Base-by-base conservation (phyloP, 164 flowering plant genomes). In the Tetrastigma voinierianum region DNA sequence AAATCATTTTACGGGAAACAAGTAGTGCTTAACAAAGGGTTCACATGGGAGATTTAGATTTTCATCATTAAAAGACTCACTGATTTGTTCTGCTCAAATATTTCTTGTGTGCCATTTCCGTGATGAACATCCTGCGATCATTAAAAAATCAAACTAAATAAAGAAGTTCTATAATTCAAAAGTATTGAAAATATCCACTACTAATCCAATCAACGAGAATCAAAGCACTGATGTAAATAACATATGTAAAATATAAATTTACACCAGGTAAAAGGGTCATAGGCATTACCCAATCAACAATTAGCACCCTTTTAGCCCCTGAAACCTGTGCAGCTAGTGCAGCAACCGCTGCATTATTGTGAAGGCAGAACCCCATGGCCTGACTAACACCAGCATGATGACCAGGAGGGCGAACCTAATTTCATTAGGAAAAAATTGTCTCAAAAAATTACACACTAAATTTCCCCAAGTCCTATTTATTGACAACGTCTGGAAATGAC, bases 101-200 rank as follows among this genome's bases (percentile, higher is more conserved):
- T 92, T 79, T 95, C 99, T 79, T 95, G 99, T 17, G 99, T 95
- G 23, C 99, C 99, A 81, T 95, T 95, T 61, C 99, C 99, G 80
- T 95, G 99, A 74, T 95, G 99, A 46, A 95, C 99, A 84, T 95
- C 99, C 99, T 92, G 80, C 64, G 67, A 73, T 6, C 14, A 9
- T 10, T 46, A 23, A 18, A 47, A 17, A 52, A 10, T 40, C 9
- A 23, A 21, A 21, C 8, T 18, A 21, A 16, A 16, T 21, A 8
- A 23, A 13, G 24, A 54, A 15, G 59, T 53, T 32, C 40, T 65
- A 43, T 19, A 25, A 9, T 48, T 47, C 24, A 3, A 52, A 52
- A 51, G 17, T 46, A 32, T 46, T n/a, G 11, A 10, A 46, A 2
- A 4, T 18, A 46, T 5, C 64, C 40, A 32, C 5, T 32, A 32